Evolutionary conservation across 2,329 filamentous ascomycete species (phyloP).

Genomic region (Colletotrichum noveboracense): DNA sequence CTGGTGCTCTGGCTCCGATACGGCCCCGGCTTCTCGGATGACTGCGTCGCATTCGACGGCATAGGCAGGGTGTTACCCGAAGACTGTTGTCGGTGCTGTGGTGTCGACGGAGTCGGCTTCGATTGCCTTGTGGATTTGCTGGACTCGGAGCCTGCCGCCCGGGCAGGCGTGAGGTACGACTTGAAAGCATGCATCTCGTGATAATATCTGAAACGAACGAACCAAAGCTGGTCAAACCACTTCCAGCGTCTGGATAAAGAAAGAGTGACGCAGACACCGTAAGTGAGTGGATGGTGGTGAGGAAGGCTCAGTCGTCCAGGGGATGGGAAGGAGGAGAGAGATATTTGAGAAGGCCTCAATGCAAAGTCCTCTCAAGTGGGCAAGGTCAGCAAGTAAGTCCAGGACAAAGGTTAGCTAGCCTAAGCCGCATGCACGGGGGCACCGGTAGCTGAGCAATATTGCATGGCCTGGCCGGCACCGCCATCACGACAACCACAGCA

Average conservation of each 20-base stretch:
- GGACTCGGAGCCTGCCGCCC: background rate
- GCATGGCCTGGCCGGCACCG: background rate
- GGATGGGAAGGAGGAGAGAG: conserved; percentile 2
- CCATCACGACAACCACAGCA: background rate
- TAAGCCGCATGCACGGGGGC: conserved; percentile 9
- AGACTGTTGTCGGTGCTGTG: background rate
- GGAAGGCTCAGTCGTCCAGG: background rate
- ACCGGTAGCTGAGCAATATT: conserved; percentile 16
- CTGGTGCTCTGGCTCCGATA: conserved; percentile 5
- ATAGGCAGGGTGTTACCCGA: background rate
- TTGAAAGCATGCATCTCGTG: conserved; percentile 22
- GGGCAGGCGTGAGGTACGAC: conserved; percentile 17
- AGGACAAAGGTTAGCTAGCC: conserved; percentile 9
- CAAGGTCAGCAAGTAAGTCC: background rate
- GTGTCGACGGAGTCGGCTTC: background rate
- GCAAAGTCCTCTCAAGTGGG: background rate
- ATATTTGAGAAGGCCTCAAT: conserved; percentile 7
- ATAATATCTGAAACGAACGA: conserved; percentile 3
- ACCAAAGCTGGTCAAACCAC: conserved; percentile 9
- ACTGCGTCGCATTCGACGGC: background rate
- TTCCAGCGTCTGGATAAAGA: conserved; percentile 8
- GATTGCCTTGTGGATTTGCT: background rate
- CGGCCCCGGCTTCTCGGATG: conserved; percentile 9
- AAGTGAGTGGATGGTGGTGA: background rate
- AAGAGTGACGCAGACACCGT: background rate